Evolutionary conservation across 2,329 filamentous ascomycete species (phyloP).

Genomic region (Hypoxylon rubiginosum): DNA sequence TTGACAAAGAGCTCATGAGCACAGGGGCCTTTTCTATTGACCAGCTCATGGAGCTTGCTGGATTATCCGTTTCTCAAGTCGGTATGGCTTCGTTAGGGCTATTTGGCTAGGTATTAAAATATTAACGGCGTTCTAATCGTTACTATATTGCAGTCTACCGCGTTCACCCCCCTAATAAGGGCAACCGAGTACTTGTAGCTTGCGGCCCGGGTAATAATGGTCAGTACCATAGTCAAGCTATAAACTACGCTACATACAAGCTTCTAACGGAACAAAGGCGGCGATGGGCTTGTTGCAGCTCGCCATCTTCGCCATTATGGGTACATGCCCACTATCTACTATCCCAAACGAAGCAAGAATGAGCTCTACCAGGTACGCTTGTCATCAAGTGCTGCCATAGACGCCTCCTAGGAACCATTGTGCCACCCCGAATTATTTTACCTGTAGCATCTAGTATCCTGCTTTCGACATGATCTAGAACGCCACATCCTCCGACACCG

Average conservation of each 20-base stretch:
- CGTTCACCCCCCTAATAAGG: slow-evolving; percentile 80
- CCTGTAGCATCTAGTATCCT: slow-evolving; percentile 3
- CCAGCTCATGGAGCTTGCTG: slow-evolving; percentile 97
- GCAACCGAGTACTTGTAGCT: slow-evolving; percentile 83
- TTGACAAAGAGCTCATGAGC: slow-evolving; percentile 96
- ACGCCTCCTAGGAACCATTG: slow-evolving; percentile 3
- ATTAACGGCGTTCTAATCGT: slow-evolving; percentile 18
- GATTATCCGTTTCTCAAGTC: slow-evolving; percentile 91
- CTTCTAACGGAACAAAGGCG: slow-evolving; percentile 68
- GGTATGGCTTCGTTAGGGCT: slow-evolving; percentile 60
- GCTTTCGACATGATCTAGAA: slow-evolving; percentile 5
- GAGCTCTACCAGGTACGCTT: slow-evolving; percentile 83
- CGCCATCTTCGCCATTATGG: slow-evolving; percentile 93
- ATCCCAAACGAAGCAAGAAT: slow-evolving; percentile 91
- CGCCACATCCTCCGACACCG: background rate
- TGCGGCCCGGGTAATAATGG: slow-evolving; percentile 87
- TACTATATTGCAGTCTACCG: slow-evolving; percentile 74
- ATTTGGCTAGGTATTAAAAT: background rate
- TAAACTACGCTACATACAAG: background rate
- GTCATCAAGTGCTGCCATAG: slow-evolving; percentile 35
- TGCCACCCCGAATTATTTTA: background rate
- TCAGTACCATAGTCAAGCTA: slow-evolving; percentile 48
- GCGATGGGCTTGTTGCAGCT: slow-evolving; percentile 94
- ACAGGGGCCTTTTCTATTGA: slow-evolving; percentile 90
- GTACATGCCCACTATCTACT: slow-evolving; percentile 90